A percentile compares a stretch with the other conserved stretches of the same genome.
phyloP scores from a whole-genome alignment of 768 basidiomycete species.

The Naganishia kalamii region DNA sequence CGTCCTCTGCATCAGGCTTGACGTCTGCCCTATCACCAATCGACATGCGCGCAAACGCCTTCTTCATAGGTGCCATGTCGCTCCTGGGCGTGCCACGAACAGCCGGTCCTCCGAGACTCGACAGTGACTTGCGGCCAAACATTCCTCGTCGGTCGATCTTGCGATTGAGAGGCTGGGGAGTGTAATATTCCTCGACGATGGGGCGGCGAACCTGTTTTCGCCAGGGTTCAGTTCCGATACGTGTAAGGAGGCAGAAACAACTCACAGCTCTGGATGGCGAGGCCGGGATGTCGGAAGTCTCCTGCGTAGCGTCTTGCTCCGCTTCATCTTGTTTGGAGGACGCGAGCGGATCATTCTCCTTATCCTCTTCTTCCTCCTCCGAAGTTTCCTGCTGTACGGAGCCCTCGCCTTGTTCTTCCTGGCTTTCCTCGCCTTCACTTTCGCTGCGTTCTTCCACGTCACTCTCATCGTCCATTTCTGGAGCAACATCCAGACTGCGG shows the following conservation, averaged over 20 bases:
- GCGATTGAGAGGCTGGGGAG: neutral
- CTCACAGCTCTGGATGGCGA: slow-evolving; percentile 14
- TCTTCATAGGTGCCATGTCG: slow-evolving; percentile 1
- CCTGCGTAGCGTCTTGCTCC: too few relatives aligned
- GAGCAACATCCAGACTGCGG: slow-evolving; percentile 12
- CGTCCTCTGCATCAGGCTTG: neutral
- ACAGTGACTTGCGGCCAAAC: slow-evolving; percentile 12
- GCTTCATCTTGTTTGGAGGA: neutral
- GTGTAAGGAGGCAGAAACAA: neutral
- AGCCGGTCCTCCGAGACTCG: slow-evolving; percentile 13
- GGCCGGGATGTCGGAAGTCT: neutral
- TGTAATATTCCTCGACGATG: slow-evolving; percentile 7
- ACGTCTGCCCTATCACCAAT: neutral
- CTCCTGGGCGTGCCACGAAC: slow-evolving; percentile 9
- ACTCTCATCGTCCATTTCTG: neutral
- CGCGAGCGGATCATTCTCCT: slow-evolving; percentile 1
- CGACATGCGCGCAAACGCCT: slow-evolving; percentile 3
- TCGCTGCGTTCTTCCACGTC: neutral
- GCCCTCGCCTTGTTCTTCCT: slow-evolving; percentile 11
- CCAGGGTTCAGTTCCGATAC: too few relatives aligned
- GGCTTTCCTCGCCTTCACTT: slow-evolving; percentile 17
- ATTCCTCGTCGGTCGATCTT: slow-evolving; percentile 6
- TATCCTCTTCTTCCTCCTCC: slow-evolving; percentile 14
- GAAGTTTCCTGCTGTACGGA: slow-evolving; percentile 9
- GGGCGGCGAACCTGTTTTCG: neutral